Evolutionary conservation across 495 filamentous ascomycete genomes (phyloP).

Genomic region (Wilcoxina mikolae): DNA sequence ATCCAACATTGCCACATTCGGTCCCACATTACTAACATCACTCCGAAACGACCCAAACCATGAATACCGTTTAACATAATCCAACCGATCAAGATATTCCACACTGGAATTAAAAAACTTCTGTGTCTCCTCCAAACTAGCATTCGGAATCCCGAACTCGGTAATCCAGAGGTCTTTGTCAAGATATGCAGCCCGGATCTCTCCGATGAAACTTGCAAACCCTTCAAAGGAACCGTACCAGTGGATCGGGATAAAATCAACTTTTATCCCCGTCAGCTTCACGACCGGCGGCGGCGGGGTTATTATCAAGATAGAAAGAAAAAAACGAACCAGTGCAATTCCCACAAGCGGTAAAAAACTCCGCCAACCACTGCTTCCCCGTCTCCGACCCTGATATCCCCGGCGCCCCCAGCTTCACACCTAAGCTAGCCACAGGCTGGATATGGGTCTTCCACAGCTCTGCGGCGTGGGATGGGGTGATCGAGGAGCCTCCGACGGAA

Average conservation of each 20-base stretch:
- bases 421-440: slow-evolving; percentile 44
- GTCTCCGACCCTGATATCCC: slow-evolving; percentile 40
- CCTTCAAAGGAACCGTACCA: slow-evolving; percentile 68
- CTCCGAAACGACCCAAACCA: slow-evolving; percentile 61
- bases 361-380: slow-evolving; percentile 49
- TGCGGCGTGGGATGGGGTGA: slow-evolving; percentile 31
- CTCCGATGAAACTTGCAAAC: slow-evolving; percentile 52
- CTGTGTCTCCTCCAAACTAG: slow-evolving; percentile 35
- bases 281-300: no score
- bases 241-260: slow-evolving; percentile 60
- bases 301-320: slow-evolving; percentile 4
- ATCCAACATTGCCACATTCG: slow-evolving; percentile 51
- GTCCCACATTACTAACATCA: slow-evolving; percentile 50
- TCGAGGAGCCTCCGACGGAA: slow-evolving; percentile 42
- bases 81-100: slow-evolving; percentile 49
- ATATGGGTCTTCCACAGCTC: slow-evolving; percentile 22
- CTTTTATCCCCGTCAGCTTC: slow-evolving; percentile 35
- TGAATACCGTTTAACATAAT: slow-evolving; percentile 48
- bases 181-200: slow-evolving; percentile 35
- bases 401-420: slow-evolving; percentile 44
- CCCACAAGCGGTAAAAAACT: slow-evolving; percentile 36
- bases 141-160: slow-evolving; percentile 20
- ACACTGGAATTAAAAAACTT: slow-evolving; percentile 47
- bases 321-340: neutral
- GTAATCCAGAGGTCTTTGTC: slow-evolving; percentile 21